Percentiles rank a stretch among this genome's conserved stretches.
Evolutionary conservation across 768 basidiomycete genomes (phyloP).

Genomic region (Artomyces pyxidatus): DNA sequence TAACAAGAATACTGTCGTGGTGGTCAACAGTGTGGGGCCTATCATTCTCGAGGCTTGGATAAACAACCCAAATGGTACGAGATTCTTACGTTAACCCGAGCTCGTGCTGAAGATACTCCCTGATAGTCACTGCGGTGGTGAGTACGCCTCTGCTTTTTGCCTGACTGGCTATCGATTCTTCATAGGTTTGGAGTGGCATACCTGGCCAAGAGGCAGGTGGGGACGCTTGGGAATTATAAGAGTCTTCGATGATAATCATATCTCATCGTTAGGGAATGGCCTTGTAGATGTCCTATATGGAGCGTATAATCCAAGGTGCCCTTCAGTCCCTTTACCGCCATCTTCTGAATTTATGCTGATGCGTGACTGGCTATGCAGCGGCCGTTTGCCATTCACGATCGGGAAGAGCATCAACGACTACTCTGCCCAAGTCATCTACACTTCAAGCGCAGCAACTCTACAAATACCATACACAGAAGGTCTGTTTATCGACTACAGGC

Average conservation of each 20-base stretch:
- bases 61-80: conserved; percentile 35
- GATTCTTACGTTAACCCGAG: neutral
- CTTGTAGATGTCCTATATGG: conserved; percentile 76
- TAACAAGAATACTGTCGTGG: conserved; percentile 66
- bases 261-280: conserved; percentile 32
- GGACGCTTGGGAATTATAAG: neutral
- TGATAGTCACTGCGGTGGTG: conserved; percentile 36
- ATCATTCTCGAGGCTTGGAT: conserved; percentile 36
- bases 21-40: conserved; percentile 43
- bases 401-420: conserved; percentile 35
- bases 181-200: conserved; percentile 34
- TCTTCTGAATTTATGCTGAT: neutral
- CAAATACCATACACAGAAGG: conserved; percentile 16
- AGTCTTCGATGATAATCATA: neutral
- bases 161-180: neutral
- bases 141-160: neutral
- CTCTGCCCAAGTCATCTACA: neutral
- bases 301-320: conserved; percentile 48
- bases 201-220: conserved; percentile 52
- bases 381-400: conserved; percentile 62
- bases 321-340: too few species aligned
- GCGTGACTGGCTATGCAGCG: conserved; percentile 21
- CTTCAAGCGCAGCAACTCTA: neutral
- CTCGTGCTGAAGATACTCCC: neutral
- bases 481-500: neutral